Evolutionary conservation across 73 alveolate species (phyloP), one percentile per base, ranked within the genome.

Genomic region (Paramecium octaurelia): DNA sequence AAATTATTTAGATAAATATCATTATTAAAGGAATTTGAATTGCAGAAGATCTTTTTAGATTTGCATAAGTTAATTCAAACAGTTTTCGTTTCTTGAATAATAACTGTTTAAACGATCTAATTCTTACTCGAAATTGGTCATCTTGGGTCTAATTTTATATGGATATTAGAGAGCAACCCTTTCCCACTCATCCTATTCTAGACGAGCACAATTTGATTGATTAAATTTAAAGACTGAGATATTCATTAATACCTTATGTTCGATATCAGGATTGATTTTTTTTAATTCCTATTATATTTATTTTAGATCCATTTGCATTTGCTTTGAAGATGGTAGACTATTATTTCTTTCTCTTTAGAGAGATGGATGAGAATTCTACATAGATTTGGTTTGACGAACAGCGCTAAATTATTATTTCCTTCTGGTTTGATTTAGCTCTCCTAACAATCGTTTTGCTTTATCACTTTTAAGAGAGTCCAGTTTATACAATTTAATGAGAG

Each of bases 231-330:
- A 75, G 42, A 38, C 29, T 35, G 88, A 75, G 5, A 75, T 8
- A 36, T 75, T 75, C 60, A 75, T 64, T 12, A 64, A 34, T 64
- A 27, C 84, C 27, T 73, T 73, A 35, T 73, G 40, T 36, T 73
- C 38, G 24, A 80, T 80, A 21, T 80, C 91, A 24, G 91, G 91
- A 42, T 80, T 80, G 24, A 80, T 80, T 80, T 80, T 80, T 46
- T 80, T 80, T 48, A 80, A 44, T 42, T 80, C 91, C n/a, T 80
- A 23, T 44, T 73, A 73, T 2, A 80, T 44, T 80, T 10, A 18
- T 42, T 80, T 80, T 3, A 80, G 34, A 40, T 80, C 91, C 14
- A 80, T 21, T 80, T 80, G 57, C 75, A 80, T 44, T 46, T 80
- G 50, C 8, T 80, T 80, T 12, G 76, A 40, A 43, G 91, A 23